Evolutionary conservation across 768 basidiomycete species (phyloP).

Genomic region (Russula griseocarnosa): DNA sequence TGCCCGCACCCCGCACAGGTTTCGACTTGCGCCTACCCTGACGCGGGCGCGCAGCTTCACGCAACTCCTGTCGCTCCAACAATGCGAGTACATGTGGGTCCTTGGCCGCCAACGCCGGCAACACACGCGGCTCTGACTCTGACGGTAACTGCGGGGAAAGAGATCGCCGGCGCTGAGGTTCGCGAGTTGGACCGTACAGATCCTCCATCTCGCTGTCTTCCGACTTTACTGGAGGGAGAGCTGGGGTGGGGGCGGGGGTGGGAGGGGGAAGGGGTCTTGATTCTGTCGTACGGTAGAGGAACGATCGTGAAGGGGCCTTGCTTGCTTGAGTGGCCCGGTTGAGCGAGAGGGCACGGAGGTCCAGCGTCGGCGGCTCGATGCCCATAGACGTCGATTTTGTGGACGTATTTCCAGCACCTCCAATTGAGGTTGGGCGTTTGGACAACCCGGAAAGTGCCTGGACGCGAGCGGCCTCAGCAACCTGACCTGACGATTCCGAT

Average conservation of each 20-base stretch:
- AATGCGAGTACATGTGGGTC: constrained; percentile 14
- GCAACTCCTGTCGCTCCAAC: constrained; percentile 18
- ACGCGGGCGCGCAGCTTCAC: constrained; percentile 16
- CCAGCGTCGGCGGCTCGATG: constrained; percentile 13
- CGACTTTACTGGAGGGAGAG: not conserved
- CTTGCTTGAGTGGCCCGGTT: not conserved
- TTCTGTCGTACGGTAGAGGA: not conserved
- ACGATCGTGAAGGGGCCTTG: not conserved
- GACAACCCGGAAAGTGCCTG: not conserved
- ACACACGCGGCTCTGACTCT: not conserved
- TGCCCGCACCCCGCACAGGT: constrained; percentile 12
- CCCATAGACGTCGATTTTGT: constrained; percentile 14
- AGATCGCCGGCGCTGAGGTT: not conserved
- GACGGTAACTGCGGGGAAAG: not conserved
- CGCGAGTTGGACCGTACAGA: constrained; percentile 5
- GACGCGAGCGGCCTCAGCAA: not conserved
- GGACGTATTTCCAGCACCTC: not conserved
- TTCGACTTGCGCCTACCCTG: constrained; percentile 13
- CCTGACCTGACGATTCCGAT: not conserved
- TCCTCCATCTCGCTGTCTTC: constrained; percentile 19
- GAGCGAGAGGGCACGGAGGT: constrained; percentile 22
- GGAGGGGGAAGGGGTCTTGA: not conserved
- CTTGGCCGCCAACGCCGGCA: constrained; percentile 17
- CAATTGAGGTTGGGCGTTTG: not conserved
- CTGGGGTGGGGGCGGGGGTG: not conserved